These are phyloP conservation scores for Lasiodiplodia sp. DNA, from an alignment of 2,329 filamentous ascomycete species.

Conservation along the genomic window DNA sequence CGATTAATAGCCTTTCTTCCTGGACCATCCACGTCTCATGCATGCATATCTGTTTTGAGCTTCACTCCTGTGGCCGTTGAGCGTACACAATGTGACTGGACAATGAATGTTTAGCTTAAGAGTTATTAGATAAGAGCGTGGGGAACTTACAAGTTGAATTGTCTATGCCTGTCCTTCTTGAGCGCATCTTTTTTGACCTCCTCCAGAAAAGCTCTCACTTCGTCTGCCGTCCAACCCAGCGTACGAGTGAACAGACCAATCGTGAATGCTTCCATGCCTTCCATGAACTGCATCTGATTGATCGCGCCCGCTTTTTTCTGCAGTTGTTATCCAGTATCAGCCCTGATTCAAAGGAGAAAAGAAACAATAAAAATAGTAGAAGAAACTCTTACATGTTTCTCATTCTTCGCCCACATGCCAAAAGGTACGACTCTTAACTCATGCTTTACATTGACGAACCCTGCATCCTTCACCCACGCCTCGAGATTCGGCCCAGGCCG, in stretches of 20 bases:
- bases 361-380: neutral
- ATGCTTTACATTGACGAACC: slow-evolving; percentile 53
- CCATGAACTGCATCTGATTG: slow-evolving; percentile 49
- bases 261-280: slow-evolving; percentile 53
- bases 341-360: neutral
- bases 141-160: slow-evolving; percentile 21
- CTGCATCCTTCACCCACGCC: slow-evolving; percentile 50
- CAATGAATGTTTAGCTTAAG: neutral
- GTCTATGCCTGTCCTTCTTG: slow-evolving; percentile 21
- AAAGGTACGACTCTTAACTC: slow-evolving; percentile 33
- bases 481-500: slow-evolving; percentile 48
- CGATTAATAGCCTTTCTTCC: too few relatives aligned
- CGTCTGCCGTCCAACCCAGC: slow-evolving; percentile 52
- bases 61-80: neutral
- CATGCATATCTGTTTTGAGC: too few relatives aligned
- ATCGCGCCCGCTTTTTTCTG: slow-evolving; percentile 35
- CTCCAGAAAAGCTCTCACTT: slow-evolving; percentile 50
- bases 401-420: slow-evolving; percentile 36
- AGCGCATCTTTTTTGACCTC: slow-evolving; percentile 36
- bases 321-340: neutral
- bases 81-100: slow-evolving; percentile 11
- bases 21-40: too few relatives aligned
- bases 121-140: neutral
- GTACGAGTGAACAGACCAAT: slow-evolving; percentile 51
- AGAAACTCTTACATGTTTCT: slow-evolving; percentile 25